Evolutionary conservation across 1,284 basidiomycete species (phyloP), one percentile per base, ranked within the genome.

Genomic region (Melampsora occidentalis): DNA sequence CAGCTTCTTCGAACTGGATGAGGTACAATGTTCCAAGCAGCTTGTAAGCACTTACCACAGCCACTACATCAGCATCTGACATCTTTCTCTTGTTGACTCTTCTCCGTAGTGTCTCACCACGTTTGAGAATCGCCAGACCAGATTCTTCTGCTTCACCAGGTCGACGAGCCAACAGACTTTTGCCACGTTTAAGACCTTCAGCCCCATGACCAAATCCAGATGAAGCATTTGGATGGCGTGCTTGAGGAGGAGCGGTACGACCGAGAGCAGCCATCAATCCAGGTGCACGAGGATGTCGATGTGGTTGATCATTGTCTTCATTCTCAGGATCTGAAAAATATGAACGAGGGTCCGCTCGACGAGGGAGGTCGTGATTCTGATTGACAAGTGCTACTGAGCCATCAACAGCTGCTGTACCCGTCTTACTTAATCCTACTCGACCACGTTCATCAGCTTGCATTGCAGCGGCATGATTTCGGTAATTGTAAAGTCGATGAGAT

Each of bases 401-500:
- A 51, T 64, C 35, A 31, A 66, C n/a, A 22, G 62, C 71, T 20
- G 72, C 42, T 53, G 39, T 64, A 31, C 75, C 65, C 33, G 71
- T 75, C 22, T 70, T 46, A 70, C 65, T 75, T 14, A 67, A 28
- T 28, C 61, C 77, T 49, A 71, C 51, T 49, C 69, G 18, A 18
- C 71, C 61, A 31, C 67, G 25, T 35, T 88, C 87, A 79, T 89
- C 89, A 77, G 89, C 86, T 82, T 90, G 89, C 83, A 93, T 87
- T 82, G 92, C 89, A 25, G 91, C 90, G 18, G 93, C 92, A 84
- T 92, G 94, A 79, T 88, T 90, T 71, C 94, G 90, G 84, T 99
- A 99, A 85, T 98, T 91, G 90, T 91, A 99, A 80, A 96, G 90
- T 61, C 94, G 88, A 86, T 98, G 94, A 66, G 89, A 90, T 10